Conservation (phyloP, 805 yeast genomes). For the Debaryomyces tyrocola region DNA sequence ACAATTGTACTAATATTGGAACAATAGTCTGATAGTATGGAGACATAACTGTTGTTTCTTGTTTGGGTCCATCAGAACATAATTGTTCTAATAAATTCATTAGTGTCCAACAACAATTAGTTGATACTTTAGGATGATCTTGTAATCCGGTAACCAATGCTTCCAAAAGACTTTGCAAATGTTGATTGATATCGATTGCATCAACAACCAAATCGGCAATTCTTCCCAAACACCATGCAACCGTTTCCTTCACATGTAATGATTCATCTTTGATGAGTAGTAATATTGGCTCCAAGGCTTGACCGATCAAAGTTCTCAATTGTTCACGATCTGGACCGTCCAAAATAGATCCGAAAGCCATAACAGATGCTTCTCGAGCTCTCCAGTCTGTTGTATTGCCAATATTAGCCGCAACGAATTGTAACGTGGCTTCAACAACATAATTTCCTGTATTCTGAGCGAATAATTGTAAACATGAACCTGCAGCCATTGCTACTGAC, state of each 20-base stretch:
- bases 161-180: constrained; percentile 68
- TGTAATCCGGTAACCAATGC: constrained; percentile 79
- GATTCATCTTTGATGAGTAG: constrained; percentile 69
- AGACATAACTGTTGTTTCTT: constrained; percentile 64
- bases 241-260: constrained; percentile 92
- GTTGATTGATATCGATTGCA: constrained; percentile 64
- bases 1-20: constrained; percentile 67
- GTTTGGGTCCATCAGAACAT: constrained; percentile 49
- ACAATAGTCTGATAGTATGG: constrained; percentile 69
- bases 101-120: constrained; percentile 98
- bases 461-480: constrained; percentile 91
- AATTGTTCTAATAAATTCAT: constrained; percentile 89
- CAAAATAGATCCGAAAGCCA: constrained; percentile 97
- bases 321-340: constrained; percentile 88
- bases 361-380: constrained; percentile 93
- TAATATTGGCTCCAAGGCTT: constrained; percentile 81
- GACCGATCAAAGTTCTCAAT: constrained; percentile 65
- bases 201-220: constrained; percentile 84
- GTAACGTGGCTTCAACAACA: constrained; percentile 81
- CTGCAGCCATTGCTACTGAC: constrained; percentile 99
- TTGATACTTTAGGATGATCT: constrained; percentile 89
- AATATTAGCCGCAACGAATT: constrained; percentile 78
- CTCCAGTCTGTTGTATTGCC: constrained; percentile 60
- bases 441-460: constrained; percentile 88
- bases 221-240: constrained; percentile 97